phyloP scores from a whole-genome alignment of 1,284 basidiomycete genomes.

The Salmacisia buchloeana region DNA sequence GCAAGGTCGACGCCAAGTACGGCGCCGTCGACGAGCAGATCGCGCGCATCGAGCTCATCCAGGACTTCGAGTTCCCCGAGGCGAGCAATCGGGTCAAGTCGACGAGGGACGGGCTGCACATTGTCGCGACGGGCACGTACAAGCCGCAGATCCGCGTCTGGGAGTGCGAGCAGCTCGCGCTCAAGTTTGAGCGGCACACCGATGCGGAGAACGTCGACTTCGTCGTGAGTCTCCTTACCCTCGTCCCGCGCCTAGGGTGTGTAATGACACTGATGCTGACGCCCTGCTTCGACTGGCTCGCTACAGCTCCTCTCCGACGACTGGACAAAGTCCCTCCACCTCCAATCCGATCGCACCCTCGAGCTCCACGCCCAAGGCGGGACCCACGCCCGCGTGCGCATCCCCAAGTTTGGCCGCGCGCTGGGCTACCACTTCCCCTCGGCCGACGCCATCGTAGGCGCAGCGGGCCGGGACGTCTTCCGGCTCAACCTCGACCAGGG shows the following conservation, averaged over 20 bases:
- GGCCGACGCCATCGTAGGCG: constrained; percentile 71
- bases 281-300: neutral
- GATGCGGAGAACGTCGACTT: constrained; percentile 98
- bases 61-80: constrained; percentile 97
- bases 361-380: constrained; percentile 92
- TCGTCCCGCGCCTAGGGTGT: neutral
- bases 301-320: constrained; percentile 85
- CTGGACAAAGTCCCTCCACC: constrained; percentile 97
- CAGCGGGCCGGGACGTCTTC: constrained; percentile 77
- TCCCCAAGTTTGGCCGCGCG: constrained; percentile 87
- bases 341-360: constrained; percentile 91
- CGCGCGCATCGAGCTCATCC: constrained; percentile 45
- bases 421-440: constrained; percentile 83
- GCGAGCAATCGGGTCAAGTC: constrained; percentile 86
- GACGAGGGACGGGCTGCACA: constrained; percentile 84
- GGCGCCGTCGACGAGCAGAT: constrained; percentile 24
- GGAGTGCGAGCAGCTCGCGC: constrained; percentile 84
- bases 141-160: constrained; percentile 96
- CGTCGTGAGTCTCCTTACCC: constrained; percentile 64
- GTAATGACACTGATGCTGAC: neutral
- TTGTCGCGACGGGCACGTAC: constrained; percentile 91
- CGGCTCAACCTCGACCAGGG: constrained; percentile 94
- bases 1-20: constrained; percentile 31
- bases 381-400: constrained; percentile 82
- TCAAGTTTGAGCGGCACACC: constrained; percentile 93